A percentile compares a stretch with the other conserved stretches of the same genome.
These are phyloP conservation scores for Pseudocercospora pini-densiflorae DNA, from an alignment of 2,329 filamentous ascomycete genomes.

Conservation along the genomic window DNA sequence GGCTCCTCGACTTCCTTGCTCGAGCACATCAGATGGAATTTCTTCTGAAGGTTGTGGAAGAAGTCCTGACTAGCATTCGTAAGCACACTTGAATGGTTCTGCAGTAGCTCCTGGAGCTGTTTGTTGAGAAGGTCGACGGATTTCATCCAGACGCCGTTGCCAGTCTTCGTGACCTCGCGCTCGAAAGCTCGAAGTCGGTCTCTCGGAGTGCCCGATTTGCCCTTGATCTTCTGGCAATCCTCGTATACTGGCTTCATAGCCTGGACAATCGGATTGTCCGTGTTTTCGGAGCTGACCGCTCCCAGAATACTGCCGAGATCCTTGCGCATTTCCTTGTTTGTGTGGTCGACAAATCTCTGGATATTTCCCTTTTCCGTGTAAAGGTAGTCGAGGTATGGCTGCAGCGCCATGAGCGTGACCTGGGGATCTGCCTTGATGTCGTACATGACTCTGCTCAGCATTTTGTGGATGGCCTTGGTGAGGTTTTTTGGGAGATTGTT, in stretches of 20 bases:
- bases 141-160: slow-evolving; percentile 14
- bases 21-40: slow-evolving; percentile 22
- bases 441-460: background rate
- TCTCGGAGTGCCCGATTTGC: slow-evolving; percentile 8
- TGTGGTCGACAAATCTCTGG: background rate
- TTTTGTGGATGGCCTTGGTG: background rate
- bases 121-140: slow-evolving; percentile 7
- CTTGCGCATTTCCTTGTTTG: background rate
- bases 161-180: slow-evolving; percentile 15
- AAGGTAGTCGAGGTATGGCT: slow-evolving; percentile 20
- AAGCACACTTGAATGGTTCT: background rate
- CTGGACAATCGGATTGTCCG: slow-evolving; percentile 10
- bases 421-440: slow-evolving; percentile 12
- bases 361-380: slow-evolving; percentile 13
- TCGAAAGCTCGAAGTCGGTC: slow-evolving; percentile 9
- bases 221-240: slow-evolving; percentile 18
- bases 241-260: slow-evolving; percentile 28
- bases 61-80: background rate
- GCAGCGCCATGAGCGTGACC: slow-evolving; percentile 18
- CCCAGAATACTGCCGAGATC: background rate
- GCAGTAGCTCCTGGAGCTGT: background rate
- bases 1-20: slow-evolving; percentile 14
- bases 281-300: background rate
- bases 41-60: slow-evolving; percentile 19
- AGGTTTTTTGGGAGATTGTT: background rate